phyloP scores from a whole-genome alignment of 306 rosid species.

The Hippophae tibetana region DNA sequence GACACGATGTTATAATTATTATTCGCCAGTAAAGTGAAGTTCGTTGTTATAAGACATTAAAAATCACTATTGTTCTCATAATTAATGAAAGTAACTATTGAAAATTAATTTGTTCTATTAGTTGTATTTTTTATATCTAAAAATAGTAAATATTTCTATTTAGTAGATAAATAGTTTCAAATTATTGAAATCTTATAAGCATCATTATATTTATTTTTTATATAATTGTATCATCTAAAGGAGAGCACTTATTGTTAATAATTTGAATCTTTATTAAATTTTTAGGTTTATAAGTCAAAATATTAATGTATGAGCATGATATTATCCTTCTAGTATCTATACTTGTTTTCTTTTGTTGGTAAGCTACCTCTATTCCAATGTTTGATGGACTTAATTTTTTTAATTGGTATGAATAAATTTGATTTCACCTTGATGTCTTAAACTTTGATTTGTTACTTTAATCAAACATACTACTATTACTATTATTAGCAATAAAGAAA shows the following conservation, averaged over 20 bases:
- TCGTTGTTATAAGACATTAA: too few relatives aligned
- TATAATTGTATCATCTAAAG: too few relatives aligned
- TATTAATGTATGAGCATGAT: background rate
- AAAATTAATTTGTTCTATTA: too few relatives aligned
- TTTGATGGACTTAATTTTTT: background rate
- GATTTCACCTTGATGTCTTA: background rate
- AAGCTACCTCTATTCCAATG: background rate
- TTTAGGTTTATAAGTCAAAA: background rate
- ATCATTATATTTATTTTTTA: too few relatives aligned
- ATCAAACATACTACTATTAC: background rate
- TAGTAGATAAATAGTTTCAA: too few relatives aligned
- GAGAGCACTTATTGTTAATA: too few relatives aligned
- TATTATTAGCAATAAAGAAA: background rate
- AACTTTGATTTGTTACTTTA: conserved; percentile 2
- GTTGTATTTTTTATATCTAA: background rate
- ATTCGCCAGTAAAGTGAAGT: background rate
- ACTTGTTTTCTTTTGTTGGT: background rate
- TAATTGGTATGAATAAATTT: background rate
- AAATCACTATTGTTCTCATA: too few relatives aligned
- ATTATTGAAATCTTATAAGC: too few relatives aligned
- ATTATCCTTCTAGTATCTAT: background rate
- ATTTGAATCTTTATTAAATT: too few relatives aligned
- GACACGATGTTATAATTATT: too few relatives aligned
- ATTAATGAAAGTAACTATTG: background rate
- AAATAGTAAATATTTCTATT: too few relatives aligned